A percentile compares a stretch with the other conserved stretches of the same genome.
Conservation (phyloP, 2,329 filamentous ascomycete genomes). For the Calonectria honghensis region DNA sequence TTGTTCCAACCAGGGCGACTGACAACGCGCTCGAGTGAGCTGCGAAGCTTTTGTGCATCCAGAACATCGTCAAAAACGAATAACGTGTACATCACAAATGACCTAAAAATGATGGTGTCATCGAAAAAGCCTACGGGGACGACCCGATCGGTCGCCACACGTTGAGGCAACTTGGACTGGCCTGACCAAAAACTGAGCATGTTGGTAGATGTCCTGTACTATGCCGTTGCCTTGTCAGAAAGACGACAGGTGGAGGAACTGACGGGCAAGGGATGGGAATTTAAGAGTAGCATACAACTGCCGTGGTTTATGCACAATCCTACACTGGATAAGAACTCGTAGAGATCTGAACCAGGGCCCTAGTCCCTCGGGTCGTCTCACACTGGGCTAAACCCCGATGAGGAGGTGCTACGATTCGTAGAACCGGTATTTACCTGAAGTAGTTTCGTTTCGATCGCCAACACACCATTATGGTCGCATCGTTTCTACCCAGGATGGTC, state of each 20-base stretch:
- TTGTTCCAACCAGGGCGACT: constrained; percentile 29
- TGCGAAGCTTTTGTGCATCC: constrained; percentile 24
- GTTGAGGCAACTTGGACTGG: background rate
- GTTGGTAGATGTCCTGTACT: background rate
- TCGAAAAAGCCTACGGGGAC: constrained; percentile 54
- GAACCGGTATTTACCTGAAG: too few species aligned
- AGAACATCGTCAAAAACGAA: constrained; percentile 55
- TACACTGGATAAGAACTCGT: too few species aligned
- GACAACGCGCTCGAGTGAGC: constrained; percentile 12
- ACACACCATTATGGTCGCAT: background rate
- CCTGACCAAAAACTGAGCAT: background rate
- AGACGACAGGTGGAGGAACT: background rate
- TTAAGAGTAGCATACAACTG: background rate
- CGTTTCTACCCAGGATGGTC: background rate
- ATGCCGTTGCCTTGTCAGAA: background rate
- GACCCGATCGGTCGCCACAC: constrained; percentile 43
- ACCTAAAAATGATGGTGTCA: constrained; percentile 49
- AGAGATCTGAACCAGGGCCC: background rate
- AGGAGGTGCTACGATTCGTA: too few species aligned
- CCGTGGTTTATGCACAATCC: background rate
- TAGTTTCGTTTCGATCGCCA: background rate
- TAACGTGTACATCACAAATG: constrained; percentile 51
- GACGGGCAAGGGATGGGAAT: background rate
- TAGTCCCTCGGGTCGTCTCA: background rate
- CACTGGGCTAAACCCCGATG: background rate